Conservation (phyloP, 2,329 filamentous ascomycete species). For the Cladorrhinum sp. region DNA sequence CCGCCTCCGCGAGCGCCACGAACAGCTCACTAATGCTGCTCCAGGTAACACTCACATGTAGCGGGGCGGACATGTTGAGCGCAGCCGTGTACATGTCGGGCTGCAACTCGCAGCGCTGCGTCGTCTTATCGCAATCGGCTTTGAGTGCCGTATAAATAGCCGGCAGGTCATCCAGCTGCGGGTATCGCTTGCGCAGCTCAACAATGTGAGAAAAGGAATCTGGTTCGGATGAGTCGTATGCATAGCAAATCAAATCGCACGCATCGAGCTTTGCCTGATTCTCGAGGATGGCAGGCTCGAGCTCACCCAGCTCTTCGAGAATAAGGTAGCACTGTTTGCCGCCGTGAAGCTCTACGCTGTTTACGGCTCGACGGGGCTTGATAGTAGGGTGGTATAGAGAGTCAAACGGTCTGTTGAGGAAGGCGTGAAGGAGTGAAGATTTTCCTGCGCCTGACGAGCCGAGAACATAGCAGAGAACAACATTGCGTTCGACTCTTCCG, state of each 20-base stretch:
- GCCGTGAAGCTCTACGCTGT: conserved; percentile 91
- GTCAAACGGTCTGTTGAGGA: conserved; percentile 84
- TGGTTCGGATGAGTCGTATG: conserved; percentile 94
- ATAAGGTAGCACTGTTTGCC: conserved; percentile 98
- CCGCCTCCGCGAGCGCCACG: conserved; percentile 84
- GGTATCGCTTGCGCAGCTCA: conserved; percentile 71
- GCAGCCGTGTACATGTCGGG: conserved; percentile 86
- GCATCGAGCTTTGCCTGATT: conserved; percentile 87
- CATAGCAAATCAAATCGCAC: conserved; percentile 91
- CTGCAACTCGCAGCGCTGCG: conserved; percentile 86
- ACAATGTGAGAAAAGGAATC: conserved; percentile 94
- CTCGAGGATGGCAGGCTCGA: conserved; percentile 92
- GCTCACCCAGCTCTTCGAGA: conserved; percentile 87
- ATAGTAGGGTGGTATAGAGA: conserved; percentile 88
- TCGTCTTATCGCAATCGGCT: conserved; percentile 93
- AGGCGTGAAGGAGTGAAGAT: conserved; percentile 84
- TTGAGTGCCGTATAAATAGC: conserved; percentile 92
- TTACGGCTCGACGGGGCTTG: conserved; percentile 88
- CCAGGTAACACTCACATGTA: conserved; percentile 96
- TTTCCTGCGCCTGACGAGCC: conserved; percentile 86
- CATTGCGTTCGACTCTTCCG: conserved; percentile 86
- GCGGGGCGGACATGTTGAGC: conserved; percentile 82
- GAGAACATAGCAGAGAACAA: conserved; percentile 89
- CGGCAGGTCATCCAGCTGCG: conserved; percentile 83
- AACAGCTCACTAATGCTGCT: conserved; percentile 91